phyloP scores from a whole-genome alignment of 2,329 filamentous ascomycete species.

The Bipolaris cookei region DNA sequence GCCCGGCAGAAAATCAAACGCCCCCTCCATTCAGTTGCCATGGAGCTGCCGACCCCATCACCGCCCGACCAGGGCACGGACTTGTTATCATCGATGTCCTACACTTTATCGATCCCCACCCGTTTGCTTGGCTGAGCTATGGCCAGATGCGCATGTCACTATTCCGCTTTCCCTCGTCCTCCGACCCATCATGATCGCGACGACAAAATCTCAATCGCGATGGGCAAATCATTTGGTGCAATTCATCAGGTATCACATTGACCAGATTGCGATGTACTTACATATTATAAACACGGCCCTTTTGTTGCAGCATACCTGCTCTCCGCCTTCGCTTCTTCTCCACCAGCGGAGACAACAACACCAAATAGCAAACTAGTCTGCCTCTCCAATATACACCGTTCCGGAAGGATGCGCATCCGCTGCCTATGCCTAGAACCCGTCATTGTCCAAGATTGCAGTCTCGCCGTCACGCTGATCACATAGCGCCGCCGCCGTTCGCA shows the following conservation, averaged over 20 bases:
- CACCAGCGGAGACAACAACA: constrained; percentile 2
- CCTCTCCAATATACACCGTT: constrained; percentile 1
- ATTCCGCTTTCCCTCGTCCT: constrained; percentile 19
- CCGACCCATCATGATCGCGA: constrained; percentile 23
- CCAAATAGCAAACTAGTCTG: background rate
- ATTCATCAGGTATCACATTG: constrained; percentile 23
- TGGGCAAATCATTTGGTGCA: constrained; percentile 15
- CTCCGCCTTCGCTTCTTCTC: background rate
- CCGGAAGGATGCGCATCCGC: constrained; percentile 7
- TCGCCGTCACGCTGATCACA: constrained; percentile 13
- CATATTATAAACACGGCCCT: constrained; percentile 14
- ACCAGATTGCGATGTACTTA: background rate
- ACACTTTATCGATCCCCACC: constrained; percentile 34
- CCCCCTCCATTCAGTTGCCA: constrained; percentile 25
- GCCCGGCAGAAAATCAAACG: constrained; percentile 34
- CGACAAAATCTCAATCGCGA: constrained; percentile 21
- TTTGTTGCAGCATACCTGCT: constrained; percentile 1
- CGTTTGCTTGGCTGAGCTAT: constrained; percentile 19
- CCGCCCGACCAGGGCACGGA: constrained; percentile 25
- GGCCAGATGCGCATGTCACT: constrained; percentile 21
- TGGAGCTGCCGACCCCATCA: constrained; percentile 17
- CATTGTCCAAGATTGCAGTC: constrained; percentile 2
- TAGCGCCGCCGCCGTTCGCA: background rate
- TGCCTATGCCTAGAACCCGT: constrained; percentile 13
- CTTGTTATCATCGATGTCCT: constrained; percentile 32